Evolutionary conservation across 129 eudicot species (phyloP), one percentile per base, ranked within the genome.

Genomic region (Gnaphalium uliginosum): DNA sequence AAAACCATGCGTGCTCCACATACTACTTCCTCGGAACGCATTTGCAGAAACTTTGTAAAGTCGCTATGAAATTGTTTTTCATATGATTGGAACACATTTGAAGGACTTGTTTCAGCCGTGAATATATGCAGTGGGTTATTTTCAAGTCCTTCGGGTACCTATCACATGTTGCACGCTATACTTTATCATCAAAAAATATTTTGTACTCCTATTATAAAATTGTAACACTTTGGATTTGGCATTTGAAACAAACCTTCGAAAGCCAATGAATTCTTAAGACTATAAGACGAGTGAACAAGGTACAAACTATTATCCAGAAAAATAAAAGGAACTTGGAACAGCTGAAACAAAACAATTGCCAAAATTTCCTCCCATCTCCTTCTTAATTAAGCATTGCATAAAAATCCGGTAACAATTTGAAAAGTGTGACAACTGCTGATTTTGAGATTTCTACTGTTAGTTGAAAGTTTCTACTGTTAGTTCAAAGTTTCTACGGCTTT

Each of bases 211-310:
- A n/a, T n/a, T n/a, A n/a, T n/a, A n/a, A n/a, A n/a, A 4, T 63
- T 63, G 39, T 11, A 27, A 5, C 4, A 37, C 30, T n/a, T 10
- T 68, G 23, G 33, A 24, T 33, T 68, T 39, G 53, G 71, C 14
- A 0, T 18, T n/a, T n/a, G 3, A 56, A 30, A 57, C 71, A 10
- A 54, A 88, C 96, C 91, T 87, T 83, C 67, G 96, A 90, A 46
- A 90, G 89, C 93, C 96, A 90, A 53, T 90, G 96, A 15, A n/a
- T n/a, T n/a, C n/a, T n/a, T n/a, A n/a, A 87, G 69, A 39, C 86
- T 79, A 24, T 87, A 81, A 37, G 96, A 90, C 63, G 96, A 87
- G 82, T 89, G 88, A 39, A 89, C 83, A 81, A 89, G 76, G 51
- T 89, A 88, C 77, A 85, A 62, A 50, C 83, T 79, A 9, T 76